Conservation (phyloP, 306 rosid species). For the Comarum palustre region DNA sequence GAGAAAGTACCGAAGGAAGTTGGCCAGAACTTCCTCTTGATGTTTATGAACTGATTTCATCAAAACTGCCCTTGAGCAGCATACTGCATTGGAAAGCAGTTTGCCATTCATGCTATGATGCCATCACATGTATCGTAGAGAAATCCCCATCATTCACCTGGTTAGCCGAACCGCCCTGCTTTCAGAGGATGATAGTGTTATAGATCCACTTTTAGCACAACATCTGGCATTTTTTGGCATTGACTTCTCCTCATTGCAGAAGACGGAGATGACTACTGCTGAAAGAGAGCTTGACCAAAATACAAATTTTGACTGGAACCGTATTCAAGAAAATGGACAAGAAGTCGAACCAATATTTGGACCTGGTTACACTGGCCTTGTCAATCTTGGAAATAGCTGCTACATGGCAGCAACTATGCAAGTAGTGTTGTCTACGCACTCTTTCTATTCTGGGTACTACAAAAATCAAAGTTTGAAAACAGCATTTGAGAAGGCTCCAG, state of each 20-base stretch:
- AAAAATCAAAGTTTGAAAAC: constrained; percentile 44
- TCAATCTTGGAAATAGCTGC: constrained; percentile 97
- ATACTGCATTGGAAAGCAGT: no score
- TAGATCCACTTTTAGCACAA: constrained; percentile 82
- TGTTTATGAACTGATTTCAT: no score
- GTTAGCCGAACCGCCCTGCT: no score
- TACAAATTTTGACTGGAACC: constrained; percentile 93
- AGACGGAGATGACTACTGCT: constrained; percentile 99
- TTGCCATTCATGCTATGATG: no score
- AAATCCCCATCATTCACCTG: no score
- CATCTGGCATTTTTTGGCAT: constrained; percentile 95
- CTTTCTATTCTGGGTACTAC: constrained; percentile 65
- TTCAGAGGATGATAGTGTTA: constrained; percentile 86
- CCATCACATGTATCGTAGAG: no score
- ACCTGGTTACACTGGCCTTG: constrained; percentile 92
- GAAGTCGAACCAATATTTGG: constrained; percentile 84
- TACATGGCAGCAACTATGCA: constrained; percentile 96
- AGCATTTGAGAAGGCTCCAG: constrained; percentile 73
- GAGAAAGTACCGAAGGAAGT: no score
- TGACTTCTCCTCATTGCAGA: constrained; percentile 82
- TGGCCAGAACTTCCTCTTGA: no score
- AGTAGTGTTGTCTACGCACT: constrained; percentile 68
- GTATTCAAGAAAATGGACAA: constrained; percentile 94
- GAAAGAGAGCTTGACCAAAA: constrained; percentile 98
- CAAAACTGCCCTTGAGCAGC: no score